Evolutionary conservation across 2,329 filamentous ascomycete genomes (phyloP).

Genomic region (Aspergillus sp.): DNA sequence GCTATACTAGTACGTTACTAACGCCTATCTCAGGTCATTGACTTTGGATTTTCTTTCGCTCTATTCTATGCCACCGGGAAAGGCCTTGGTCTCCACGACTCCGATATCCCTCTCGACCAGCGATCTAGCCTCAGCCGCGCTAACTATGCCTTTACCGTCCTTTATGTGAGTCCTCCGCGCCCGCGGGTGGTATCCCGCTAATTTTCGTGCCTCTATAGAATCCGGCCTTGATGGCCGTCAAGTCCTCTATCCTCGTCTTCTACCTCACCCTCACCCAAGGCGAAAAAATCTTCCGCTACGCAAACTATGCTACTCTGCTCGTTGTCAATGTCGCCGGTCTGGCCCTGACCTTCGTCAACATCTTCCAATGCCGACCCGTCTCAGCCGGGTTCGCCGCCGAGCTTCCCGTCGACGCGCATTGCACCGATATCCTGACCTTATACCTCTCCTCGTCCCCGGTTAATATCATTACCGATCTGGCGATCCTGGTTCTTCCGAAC

Average conservation of each 20-base stretch:
- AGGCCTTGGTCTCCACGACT: constrained; percentile 45
- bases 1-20: not conserved
- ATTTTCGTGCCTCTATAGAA: constrained; percentile 56
- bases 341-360: constrained; percentile 80
- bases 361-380: constrained; percentile 80
- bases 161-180: constrained; percentile 50
- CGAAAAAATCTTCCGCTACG: constrained; percentile 72
- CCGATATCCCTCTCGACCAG: constrained; percentile 32
- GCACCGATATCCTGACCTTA: constrained; percentile 62
- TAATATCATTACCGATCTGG: constrained; percentile 88
- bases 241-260: constrained; percentile 89
- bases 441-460: constrained; percentile 77
- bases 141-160: constrained; percentile 60
- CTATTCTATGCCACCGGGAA: constrained; percentile 45
- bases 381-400: constrained; percentile 64
- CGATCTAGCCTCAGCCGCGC: constrained; percentile 43
- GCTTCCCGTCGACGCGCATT: constrained; percentile 48
- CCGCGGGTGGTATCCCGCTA: constrained; percentile 1
- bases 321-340: constrained; percentile 77
- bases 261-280: constrained; percentile 81
- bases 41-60: constrained; percentile 48
- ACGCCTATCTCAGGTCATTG: constrained; percentile 33
- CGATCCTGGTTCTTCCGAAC: constrained; percentile 82
- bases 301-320: constrained; percentile 75
- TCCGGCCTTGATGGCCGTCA: constrained; percentile 84